These are phyloP conservation scores for Candida boleticola DNA, from an alignment of 805 yeast genomes.

Conservation along the genomic window DNA sequence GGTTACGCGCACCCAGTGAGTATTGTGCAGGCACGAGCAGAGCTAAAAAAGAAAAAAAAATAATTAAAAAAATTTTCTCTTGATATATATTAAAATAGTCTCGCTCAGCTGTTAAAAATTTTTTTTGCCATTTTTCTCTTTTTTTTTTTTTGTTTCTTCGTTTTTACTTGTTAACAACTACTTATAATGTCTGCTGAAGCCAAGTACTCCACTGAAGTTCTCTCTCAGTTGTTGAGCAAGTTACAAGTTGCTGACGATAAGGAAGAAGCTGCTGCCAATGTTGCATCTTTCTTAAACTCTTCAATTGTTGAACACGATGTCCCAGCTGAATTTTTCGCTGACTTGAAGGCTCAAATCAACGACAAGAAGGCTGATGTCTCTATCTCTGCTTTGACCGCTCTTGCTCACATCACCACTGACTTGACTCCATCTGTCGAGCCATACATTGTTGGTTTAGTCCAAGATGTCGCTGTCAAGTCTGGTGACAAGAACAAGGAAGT, in stretches of 20 bases:
- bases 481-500: constrained; percentile 88
- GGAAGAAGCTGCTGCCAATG: constrained; percentile 81
- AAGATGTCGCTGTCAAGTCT: constrained; percentile 68
- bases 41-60: background rate
- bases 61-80: constrained; percentile 2
- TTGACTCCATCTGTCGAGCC: constrained; percentile 96
- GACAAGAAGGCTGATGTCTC: constrained; percentile 73
- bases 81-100: constrained; percentile 2
- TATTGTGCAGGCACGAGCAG: too few relatives aligned
- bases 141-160: constrained; percentile 16
- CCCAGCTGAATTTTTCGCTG: constrained; percentile 81
- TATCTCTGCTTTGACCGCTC: constrained; percentile 80
- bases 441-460: constrained; percentile 75
- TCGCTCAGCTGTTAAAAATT: constrained; percentile 4
- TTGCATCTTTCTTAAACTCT: constrained; percentile 92
- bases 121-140: constrained; percentile 11
- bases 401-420: constrained; percentile 79
- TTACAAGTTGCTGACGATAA: constrained; percentile 90
- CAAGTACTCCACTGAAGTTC: constrained; percentile 71
- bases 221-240: constrained; percentile 90
- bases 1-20: too few relatives aligned
- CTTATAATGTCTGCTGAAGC: constrained; percentile 53
- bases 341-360: constrained; percentile 71
- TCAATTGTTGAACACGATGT: constrained; percentile 98
- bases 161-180: constrained; percentile 15